These are phyloP conservation scores for Tephrocybe sp. DNA, from an alignment of 768 basidiomycete species.

Conservation along the genomic window DNA sequence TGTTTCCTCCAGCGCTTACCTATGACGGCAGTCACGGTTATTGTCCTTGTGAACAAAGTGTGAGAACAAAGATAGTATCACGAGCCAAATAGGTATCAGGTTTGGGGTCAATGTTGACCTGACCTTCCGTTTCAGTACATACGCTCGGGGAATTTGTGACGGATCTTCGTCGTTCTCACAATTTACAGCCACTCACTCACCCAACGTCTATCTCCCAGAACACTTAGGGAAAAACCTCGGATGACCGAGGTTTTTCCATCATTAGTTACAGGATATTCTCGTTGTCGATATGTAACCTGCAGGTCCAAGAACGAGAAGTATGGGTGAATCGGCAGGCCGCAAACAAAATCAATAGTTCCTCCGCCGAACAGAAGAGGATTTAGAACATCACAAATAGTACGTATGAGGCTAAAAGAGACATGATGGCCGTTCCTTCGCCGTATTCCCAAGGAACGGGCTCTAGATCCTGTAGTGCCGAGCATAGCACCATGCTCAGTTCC, in stretches of 20 bases:
- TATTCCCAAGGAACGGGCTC: no score
- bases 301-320: neutral
- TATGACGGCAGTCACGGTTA: conserved; percentile 2
- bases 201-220: conserved; percentile 11
- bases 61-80: conserved; percentile 7
- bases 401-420: no score
- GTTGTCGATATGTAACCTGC: conserved; percentile 1
- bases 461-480: no score
- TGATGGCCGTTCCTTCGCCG: no score
- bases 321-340: neutral
- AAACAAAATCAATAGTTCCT: no score
- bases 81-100: conserved; percentile 7
- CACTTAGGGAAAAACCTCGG: conserved; percentile 25
- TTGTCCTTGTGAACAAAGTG: neutral
- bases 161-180: neutral
- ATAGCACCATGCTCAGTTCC: no score
- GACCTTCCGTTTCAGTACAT: neutral
- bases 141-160: conserved; percentile 3
- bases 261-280: conserved; percentile 11
- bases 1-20: conserved; percentile 14
- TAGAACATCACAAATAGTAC: no score
- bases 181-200: neutral
- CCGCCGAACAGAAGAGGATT: no score
- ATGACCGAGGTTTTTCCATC: conserved; percentile 28
- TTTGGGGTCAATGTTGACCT: conserved; percentile 1